Percentiles rank a stretch among this genome's conserved stretches.
phyloP scores from a whole-genome alignment of 495 filamentous ascomycete genomes.

The Penicillium ochrochloron region DNA sequence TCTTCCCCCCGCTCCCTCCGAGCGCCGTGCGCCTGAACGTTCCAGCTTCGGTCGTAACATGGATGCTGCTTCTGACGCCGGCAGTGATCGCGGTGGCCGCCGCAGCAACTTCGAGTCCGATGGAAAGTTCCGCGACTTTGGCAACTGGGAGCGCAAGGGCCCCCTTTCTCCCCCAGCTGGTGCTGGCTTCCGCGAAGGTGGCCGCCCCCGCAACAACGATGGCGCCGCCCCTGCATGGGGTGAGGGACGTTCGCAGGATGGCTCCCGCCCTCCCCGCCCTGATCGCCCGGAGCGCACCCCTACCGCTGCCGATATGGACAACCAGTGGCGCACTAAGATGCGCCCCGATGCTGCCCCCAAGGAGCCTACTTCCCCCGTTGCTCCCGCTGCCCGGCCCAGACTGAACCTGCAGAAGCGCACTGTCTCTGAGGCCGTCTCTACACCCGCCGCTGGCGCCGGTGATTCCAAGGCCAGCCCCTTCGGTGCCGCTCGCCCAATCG shows the following conservation, averaged over 20 bases:
- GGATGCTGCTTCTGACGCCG: constrained; percentile 56
- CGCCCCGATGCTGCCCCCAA: constrained; percentile 66
- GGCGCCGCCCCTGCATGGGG: constrained; percentile 83
- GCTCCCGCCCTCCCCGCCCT: constrained; percentile 81
- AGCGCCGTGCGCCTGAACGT: constrained; percentile 54
- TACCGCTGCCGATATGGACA: constrained; percentile 85
- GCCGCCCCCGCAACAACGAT: constrained; percentile 70
- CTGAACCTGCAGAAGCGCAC: constrained; percentile 88
- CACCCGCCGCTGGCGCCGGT: constrained; percentile 44
- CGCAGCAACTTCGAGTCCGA: constrained; percentile 67
- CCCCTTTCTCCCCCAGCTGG: constrained; percentile 77
- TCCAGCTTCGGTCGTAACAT: constrained; percentile 54
- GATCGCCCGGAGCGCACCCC: constrained; percentile 78
- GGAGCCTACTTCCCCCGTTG: constrained; percentile 61
- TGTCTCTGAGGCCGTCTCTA: constrained; percentile 70
- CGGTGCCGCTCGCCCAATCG: constrained; percentile 86
- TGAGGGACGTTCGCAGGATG: constrained; percentile 78
- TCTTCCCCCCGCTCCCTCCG: constrained; percentile 67
- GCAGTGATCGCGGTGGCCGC: constrained; percentile 54
- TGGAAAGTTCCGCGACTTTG: constrained; percentile 83
- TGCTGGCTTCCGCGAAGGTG: constrained; percentile 60
- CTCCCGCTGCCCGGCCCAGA: constrained; percentile 65
- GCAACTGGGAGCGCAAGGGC: constrained; percentile 94
- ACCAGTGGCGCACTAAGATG: constrained; percentile 86
- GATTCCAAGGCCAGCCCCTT: constrained; percentile 90